Base-by-base conservation (phyloP, 768 basidiomycete genomes). In the Suillus bovinus region DNA sequence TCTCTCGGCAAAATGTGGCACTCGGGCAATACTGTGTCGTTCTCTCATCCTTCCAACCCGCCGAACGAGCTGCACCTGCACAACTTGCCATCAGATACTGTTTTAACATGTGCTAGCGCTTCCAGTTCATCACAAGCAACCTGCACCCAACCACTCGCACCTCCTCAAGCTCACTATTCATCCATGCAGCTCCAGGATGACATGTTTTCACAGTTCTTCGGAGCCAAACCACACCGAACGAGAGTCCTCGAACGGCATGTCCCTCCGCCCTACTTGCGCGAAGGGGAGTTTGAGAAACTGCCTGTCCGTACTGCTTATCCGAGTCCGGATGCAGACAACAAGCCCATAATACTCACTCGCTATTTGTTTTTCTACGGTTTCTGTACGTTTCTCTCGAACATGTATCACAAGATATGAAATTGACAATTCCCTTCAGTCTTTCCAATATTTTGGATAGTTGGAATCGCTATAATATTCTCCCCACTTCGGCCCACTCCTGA, bases 301-400 rank as follows among this genome's bases (percentile, higher is more conserved):
- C 73, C 73, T 16, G 36, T 0, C 38, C 74, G 70, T 27, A 6
- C 47, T 3, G 34, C 64, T 67, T 60, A 76, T 63, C 27, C 70
- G 68, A 17, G 36, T 38, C 36, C 54, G 9, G 13, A 24, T 24
- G 58, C 71, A 71, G 38, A 77, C 61, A 73, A 76, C 22, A 84
- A 88, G 74, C 79, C 80, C 38, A 71, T 78, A 4, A 87, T 85
- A 29, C 81, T 87, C 54, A 83, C 86, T 6, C 80, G 82, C 74
- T 85, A 82, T 69, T 72, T 88, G 52, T 87, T 88, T 76, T 83
- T 82, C 67, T 86, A 86, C 62, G 85, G 86, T 49, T 87, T 88
- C 68, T 68, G 86, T 87, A 67, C 69, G 86, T 74, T 22, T 46
- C n/a, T n/a, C n/a, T n/a, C n/a, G n/a, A 14, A 49, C 53, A 64